phyloP scores from a whole-genome alignment of 306 rosid genomes.

The Prunus persica region Prunus_persica_NCBIv2 NC_034015.1:21647501-21648000 shows the following conservation, averaged over 20 bases:
- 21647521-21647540: slow-evolving; percentile 2
- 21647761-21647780: neutral
- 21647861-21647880: neutral
- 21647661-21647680: neutral
- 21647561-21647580: slow-evolving; percentile 28
- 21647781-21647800: neutral
- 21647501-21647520: neutral
- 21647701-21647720: slow-evolving; percentile 2
- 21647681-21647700: slow-evolving; percentile 24
- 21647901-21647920: slow-evolving; percentile 17
- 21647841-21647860: slow-evolving; percentile 18
- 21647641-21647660: neutral
- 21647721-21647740: neutral
- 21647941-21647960: slow-evolving; percentile 30
- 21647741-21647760: neutral
- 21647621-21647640: slow-evolving; percentile 26
- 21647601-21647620: slow-evolving; percentile 20
- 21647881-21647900: slow-evolving; percentile 13
- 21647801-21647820: neutral
- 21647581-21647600: slow-evolving; percentile 36
- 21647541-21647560: slow-evolving; percentile 1
- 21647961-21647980: slow-evolving; percentile 45
- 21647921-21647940: slow-evolving; percentile 34
- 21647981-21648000: slow-evolving; percentile 53
- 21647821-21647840: neutral